Evolutionary conservation across 768 basidiomycete genomes (phyloP), one percentile per base, ranked within the genome.

Genomic region (Rhizopogon sp.): DNA sequence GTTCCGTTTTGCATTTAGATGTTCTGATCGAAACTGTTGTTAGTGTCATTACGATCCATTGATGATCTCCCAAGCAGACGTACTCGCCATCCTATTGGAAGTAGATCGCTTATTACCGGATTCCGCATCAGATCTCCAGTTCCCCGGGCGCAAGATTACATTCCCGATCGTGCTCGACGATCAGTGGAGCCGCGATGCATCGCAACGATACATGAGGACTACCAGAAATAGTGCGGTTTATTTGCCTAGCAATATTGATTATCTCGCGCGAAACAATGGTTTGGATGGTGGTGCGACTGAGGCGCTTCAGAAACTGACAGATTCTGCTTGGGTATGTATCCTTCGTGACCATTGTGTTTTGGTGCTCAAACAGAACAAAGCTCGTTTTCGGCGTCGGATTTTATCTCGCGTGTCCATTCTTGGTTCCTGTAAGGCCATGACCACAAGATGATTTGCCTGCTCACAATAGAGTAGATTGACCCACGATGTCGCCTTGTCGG

Each of bases 111-210:
- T 66, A 0, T 70, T 84, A 4, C 79, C 81, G 0, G 60, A 63
- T 3, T 73, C 73, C 3, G 68, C 76, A 42, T 53, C 63, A 6
- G 65, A 75, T 3, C 71, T 79, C 62, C 63, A 66, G 13, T 79
- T 88, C 52, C 72, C 76, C 0, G 79, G 78, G 1, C 76, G 85
- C 14, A 71, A 74, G 42, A 74, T 88, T 29, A 78, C 74, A 7
- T 80, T 88, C 52, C 87, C 87, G 0, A 79, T 88, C 29, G 79
- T 78, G 1, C 73, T 86, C 29, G 77, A 87, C 58, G 86, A 88
- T 60, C 72, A 71, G 5, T 81, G 83, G 78, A 78, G 65, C 56
- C 71, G 71, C 8, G 81, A 81, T 10, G 83, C 84, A 4, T 69
- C 86, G 28, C 64, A 76, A 43, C 73, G 79, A 20, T 86, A 89